phyloP scores from a whole-genome alignment of 2,329 filamentous ascomycete species.

The Fusarium decemcellulare region DNA sequence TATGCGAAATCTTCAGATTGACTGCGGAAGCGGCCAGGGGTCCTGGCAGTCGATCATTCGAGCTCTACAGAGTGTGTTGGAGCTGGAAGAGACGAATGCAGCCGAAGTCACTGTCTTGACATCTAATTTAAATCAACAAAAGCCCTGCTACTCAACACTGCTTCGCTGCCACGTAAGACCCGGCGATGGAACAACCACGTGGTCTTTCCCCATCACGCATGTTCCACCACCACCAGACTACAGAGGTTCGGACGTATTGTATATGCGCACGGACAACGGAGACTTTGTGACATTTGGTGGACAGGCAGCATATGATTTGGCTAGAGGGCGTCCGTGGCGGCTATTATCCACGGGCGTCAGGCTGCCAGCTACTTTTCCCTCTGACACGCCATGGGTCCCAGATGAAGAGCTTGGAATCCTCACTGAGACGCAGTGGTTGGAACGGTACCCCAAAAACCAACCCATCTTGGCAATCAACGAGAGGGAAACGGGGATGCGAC shows the following conservation, averaged over 20 bases:
- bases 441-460: accelerated
- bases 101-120: background rate
- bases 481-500: background rate
- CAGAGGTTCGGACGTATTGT: background rate
- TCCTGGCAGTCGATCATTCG: background rate
- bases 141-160: background rate
- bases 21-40: background rate
- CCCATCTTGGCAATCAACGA: background rate
- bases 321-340: slow-evolving; percentile 9
- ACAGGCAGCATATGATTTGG: background rate
- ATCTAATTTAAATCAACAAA: background rate
- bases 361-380: background rate
- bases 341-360: background rate
- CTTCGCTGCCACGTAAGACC: slow-evolving; percentile 8
- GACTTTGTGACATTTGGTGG: background rate
- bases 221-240: background rate
- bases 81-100: background rate
- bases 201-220: slow-evolving; percentile 5
- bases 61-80: background rate
- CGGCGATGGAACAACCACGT: background rate
- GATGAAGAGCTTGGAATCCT: background rate
- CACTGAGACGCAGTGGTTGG: background rate
- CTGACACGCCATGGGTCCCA: background rate
- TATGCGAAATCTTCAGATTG: background rate
- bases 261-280: background rate